phyloP scores from a whole-genome alignment of 805 yeast genomes.

The Yarrowia bubula region DNA sequence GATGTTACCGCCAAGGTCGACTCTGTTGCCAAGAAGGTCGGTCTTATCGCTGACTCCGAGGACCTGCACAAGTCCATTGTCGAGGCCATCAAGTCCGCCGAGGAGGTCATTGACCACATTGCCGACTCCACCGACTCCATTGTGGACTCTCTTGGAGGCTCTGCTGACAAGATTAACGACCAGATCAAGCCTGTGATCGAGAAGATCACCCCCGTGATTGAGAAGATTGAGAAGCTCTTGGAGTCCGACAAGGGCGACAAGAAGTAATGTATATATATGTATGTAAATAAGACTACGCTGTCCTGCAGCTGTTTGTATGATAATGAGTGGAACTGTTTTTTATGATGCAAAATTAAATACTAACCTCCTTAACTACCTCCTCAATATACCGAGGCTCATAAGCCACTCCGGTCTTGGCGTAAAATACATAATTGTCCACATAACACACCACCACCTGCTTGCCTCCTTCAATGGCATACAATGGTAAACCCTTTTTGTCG shows the following conservation, averaged over 20 bases:
- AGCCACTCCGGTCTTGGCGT: conserved; percentile 40
- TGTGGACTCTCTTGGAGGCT: conserved; percentile 3
- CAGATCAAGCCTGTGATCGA: conserved; percentile 8
- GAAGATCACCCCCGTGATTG: conserved; percentile 4
- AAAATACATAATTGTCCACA: conserved; percentile 65
- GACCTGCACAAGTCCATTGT: neutral
- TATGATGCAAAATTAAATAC: neutral
- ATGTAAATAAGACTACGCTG: neutral
- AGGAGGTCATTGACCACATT: conserved; percentile 19
- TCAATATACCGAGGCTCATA: conserved; percentile 17
- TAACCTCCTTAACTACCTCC: conserved; percentile 16
- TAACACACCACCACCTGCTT: conserved; percentile 45
- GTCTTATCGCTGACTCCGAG: conserved; percentile 22
- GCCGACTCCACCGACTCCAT: conserved; percentile 24
- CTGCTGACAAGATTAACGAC: neutral
- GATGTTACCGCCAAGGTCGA: conserved; percentile 31
- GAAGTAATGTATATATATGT: conserved; percentile 18
- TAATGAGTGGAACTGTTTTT: too few species aligned
- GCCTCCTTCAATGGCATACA: conserved; percentile 33
- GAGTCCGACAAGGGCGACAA: conserved; percentile 18
- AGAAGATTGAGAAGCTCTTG: conserved; percentile 15
- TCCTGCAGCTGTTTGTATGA: too few species aligned
- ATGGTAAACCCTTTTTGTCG: neutral
- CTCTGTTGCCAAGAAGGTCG: conserved; percentile 29
- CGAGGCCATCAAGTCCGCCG: conserved; percentile 19